These are phyloP conservation scores for Paramecium tetraurelia DNA, from an alignment of 73 alveolate species.

Conservation along the genomic window DNA sequence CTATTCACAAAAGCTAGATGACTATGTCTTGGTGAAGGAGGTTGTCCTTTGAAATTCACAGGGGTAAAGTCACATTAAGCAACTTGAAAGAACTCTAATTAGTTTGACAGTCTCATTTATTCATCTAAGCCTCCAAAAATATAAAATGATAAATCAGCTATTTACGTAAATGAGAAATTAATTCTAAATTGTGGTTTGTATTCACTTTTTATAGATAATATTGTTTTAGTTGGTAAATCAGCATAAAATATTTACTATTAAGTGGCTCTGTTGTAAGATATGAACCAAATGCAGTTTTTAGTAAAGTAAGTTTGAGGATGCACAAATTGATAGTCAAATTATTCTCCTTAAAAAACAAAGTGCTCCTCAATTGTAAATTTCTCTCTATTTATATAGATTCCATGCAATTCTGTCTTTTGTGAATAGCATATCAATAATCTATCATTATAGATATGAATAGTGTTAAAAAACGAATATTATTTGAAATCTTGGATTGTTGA, in stretches of 20 bases:
- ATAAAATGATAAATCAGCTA: background rate
- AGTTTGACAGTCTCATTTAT: background rate
- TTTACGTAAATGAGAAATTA: background rate
- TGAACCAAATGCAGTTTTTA: conserved; percentile 18
- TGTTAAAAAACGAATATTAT: background rate
- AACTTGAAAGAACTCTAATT: background rate
- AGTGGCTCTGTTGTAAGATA: background rate
- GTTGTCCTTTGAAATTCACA: conserved; percentile 3
- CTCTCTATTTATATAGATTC: background rate
- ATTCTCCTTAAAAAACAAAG: background rate
- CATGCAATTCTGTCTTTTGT: background rate
- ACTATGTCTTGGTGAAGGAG: conserved; percentile 46
- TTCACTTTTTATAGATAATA: background rate
- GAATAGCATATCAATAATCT: background rate
- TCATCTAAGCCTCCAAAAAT: conserved; percentile 47
- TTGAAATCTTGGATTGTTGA: background rate
- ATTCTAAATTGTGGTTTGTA: conserved; percentile 7
- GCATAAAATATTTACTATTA: background rate
- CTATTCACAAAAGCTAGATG: background rate
- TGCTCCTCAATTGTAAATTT: background rate
- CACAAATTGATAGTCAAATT: background rate
- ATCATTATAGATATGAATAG: conserved; percentile 11
- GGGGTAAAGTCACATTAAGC: conserved; percentile 10
- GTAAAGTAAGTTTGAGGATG: conserved; percentile 21
- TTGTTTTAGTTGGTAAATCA: background rate